Base-by-base conservation (phyloP, 768 basidiomycete species). In the Suillus weaverae region DNA sequence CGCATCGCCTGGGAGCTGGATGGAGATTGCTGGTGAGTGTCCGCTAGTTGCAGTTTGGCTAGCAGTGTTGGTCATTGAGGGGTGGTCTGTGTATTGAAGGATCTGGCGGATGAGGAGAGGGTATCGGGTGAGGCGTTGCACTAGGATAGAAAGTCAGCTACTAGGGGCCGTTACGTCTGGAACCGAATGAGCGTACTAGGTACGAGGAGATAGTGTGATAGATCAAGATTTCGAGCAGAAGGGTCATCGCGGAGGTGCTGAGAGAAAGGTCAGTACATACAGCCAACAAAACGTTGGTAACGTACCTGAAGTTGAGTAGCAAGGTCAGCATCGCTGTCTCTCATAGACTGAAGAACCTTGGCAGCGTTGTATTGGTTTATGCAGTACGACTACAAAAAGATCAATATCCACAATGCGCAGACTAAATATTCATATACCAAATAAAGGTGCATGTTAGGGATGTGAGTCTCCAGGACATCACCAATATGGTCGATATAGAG, bases 121-220 rank as follows among this genome's bases (percentile, higher is more conserved):
- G 73, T 99, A 99, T 63, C 94, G 84, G 0, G 97, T 97, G 63
- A 98, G 89, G 10, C 97, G 89, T 86, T 97, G 95, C 95, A 96
- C 93, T 95, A 66, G 55, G 22, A 48, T 16, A 41, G 10, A 10
- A 36, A 36, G 20, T n/a, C 30, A 46, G 22, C 38, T 48, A n/a
- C 14, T 16, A 2, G 14, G 35, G 7, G 26, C 43, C 18, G 5
- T 38, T 35, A 9, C 4, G 5, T 33, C 7, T 16, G 10, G 20
- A 38, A 43, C 44, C 6, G 1, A 35, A 20, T 14, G 18, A 32
- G 79, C 88, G 69, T 75, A 95, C 95, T 97, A 0, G 95, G 95
- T n/a, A 87, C 89, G 11, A 98, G 85, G 41, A 98, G 78, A 74
- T 95, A 97, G 70, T 94, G 95, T 1, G 95, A 93, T 30, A 98